Base-by-base conservation (phyloP, 148 eudicot species). In the Rheum nobile region DNA sequence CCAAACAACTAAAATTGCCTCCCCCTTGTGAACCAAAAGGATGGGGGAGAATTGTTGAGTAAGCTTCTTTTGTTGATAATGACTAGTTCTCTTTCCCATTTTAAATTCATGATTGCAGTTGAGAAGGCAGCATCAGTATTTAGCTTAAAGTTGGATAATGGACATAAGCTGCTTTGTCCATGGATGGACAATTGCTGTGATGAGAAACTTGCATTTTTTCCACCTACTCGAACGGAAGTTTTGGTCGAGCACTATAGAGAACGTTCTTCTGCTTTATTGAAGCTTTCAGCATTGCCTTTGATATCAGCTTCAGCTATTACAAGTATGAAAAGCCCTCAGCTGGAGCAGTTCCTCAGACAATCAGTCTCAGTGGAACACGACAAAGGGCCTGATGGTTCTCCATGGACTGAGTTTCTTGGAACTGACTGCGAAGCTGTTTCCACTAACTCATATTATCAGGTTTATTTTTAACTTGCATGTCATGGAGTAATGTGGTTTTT, bases 111-210 rank as follows among this genome's bases (percentile, higher is more conserved):
- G 63, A 43, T 29, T 80, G 79, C 84, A 95, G 98, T 90, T 85
- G 97, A 91, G 78, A 95, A 95, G 76, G 91, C 97, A 75, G 98
- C 98, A 55, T 70, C 78, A 71, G 98, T 95, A 50, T 88, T 88
- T 73, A 90, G 98, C 87, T 80, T 95, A 77, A 91, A 95, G 89
- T 84, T 95, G 80, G 92, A 95, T 78, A 85, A 72, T 71, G 97
- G 93, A 71, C 98, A 95, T 80, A 95, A 91, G 85, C 83, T 78
- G 71, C 85, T 85, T 71, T 95, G 98, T 76, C 96, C 98, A 34
- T 95, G 98, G 98, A 81, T 81, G 69, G 88, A 95, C 83, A 91
- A 89, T 85, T 77, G 86, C 29, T 95, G 98, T 75, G 88, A 86
- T 77, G 96, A 90, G 79, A 82, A 71, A 43, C 87, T 95, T 75